A percentile compares a stretch with the other conserved stretches of the same genome.
Evolutionary conservation across 1,139 yeast species (phyloP).

Genomic region (Candida sanyaensis): DNA sequence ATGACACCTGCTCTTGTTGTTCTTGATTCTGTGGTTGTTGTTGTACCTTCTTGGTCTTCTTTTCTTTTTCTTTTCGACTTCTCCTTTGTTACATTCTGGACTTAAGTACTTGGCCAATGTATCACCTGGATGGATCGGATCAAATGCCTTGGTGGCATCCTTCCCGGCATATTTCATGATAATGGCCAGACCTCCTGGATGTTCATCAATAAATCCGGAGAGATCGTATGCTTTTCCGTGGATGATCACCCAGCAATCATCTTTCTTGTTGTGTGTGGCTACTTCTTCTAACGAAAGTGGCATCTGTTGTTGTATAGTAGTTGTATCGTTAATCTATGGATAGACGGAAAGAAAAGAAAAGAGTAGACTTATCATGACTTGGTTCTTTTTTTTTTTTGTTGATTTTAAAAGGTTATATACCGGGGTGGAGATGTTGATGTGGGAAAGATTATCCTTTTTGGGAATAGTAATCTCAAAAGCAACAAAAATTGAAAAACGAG

Average conservation of each 20-base stretch:
- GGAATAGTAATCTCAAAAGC: not conserved
- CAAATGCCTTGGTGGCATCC: slow-evolving; percentile 62
- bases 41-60: slow-evolving; percentile 8
- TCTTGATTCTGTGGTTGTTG: slow-evolving; percentile 1
- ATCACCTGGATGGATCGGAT: slow-evolving; percentile 84
- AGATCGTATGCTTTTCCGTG: slow-evolving; percentile 56
- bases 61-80: slow-evolving; percentile 25
- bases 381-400: not conserved
- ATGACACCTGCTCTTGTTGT: slow-evolving; percentile 1
- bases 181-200: slow-evolving; percentile 57
- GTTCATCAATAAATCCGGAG: slow-evolving; percentile 47
- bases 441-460: not conserved
- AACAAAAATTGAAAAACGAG: not conserved
- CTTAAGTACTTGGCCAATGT: slow-evolving; percentile 54
- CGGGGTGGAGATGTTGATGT: not conserved
- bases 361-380: not conserved
- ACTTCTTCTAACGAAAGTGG: slow-evolving; percentile 35
- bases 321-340: not conserved
- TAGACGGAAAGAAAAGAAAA: no score
- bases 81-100: slow-evolving; percentile 33
- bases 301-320: slow-evolving; percentile 5
- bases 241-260: slow-evolving; percentile 58
- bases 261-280: slow-evolving; percentile 34
- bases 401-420: no score
- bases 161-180: slow-evolving; percentile 57